Conservation (phyloP, 371 early-diverging fungal genomes). For the Sporodiniella umbellata region DNA sequence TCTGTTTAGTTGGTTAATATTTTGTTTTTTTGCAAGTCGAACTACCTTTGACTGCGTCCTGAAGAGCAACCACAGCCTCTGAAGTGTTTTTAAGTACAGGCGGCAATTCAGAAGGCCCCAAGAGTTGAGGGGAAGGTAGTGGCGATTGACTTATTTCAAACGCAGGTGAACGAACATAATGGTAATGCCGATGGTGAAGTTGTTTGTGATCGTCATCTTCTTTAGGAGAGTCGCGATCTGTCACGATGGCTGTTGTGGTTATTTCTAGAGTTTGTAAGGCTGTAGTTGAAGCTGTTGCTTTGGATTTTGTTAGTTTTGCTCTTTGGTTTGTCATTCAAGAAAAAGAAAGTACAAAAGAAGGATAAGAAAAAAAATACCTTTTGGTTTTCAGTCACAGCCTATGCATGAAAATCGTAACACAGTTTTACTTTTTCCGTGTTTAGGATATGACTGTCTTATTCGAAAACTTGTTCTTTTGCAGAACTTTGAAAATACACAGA, state of each 20-base stretch:
- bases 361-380: neutral
- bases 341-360: neutral
- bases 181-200: constrained; percentile 34
- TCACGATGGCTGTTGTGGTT: constrained; percentile 39
- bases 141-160: constrained; percentile 21
- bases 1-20: too few relatives aligned
- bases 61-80: constrained; percentile 45
- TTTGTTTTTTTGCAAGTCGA: neutral
- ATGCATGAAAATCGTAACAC: neutral
- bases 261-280: constrained; percentile 45
- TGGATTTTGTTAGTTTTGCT: constrained; percentile 33
- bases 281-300: constrained; percentile 35
- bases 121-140: constrained; percentile 24
- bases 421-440: neutral
- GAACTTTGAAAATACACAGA: too few relatives aligned
- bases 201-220: constrained; percentile 17
- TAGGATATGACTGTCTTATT: too few relatives aligned
- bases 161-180: constrained; percentile 32
- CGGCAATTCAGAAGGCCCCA: constrained; percentile 23
- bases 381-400: neutral
- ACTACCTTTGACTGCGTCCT: constrained; percentile 48
- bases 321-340: constrained; percentile 21
- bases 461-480: too few relatives aligned
- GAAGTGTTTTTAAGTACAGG: constrained; percentile 33
- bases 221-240: neutral